Evolutionary conservation across 2,329 filamentous ascomycete genomes (phyloP).

Genomic region (Aureobasidium lini): DNA sequence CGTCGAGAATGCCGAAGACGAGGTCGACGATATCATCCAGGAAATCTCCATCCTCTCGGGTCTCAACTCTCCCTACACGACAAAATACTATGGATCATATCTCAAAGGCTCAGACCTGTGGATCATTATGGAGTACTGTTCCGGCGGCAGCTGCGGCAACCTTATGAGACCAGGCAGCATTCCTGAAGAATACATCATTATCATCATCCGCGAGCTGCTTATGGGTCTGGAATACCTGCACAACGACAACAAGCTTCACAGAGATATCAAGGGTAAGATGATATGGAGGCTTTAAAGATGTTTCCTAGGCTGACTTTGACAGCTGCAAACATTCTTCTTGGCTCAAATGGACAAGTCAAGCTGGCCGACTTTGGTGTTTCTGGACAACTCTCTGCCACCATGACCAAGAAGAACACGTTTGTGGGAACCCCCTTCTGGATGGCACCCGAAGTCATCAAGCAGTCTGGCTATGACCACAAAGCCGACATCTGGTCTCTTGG

Average conservation of each 20-base stretch:
- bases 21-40: conserved; percentile 98
- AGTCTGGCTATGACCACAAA: conserved; percentile 96
- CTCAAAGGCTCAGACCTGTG: conserved; percentile 93
- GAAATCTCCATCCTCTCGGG: conserved; percentile 97
- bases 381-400: conserved; percentile 89
- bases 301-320: conserved; percentile 10
- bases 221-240: conserved; percentile 90
- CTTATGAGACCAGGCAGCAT: conserved; percentile 90
- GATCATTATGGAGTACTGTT: conserved; percentile 99
- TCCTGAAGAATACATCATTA: conserved; percentile 91
- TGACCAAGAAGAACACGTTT: conserved; percentile 99
- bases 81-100: conserved; percentile 95
- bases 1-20: conserved; percentile 97
- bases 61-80: conserved; percentile 91
- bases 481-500: conserved; percentile 96
- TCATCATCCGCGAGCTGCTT: conserved; percentile 84
- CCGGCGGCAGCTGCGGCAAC: conserved; percentile 91
- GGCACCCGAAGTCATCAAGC: conserved; percentile 97
- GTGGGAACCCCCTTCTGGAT: conserved; percentile 99
- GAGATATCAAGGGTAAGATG: conserved; percentile 83
- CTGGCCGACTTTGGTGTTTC: conserved; percentile 96
- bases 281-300: neutral
- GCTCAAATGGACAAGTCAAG: conserved; percentile 90
- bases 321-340: conserved; percentile 90
- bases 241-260: conserved; percentile 88